These are phyloP conservation scores for Syncephalastrum sp. DNA, from an alignment of 371 early-diverging fungal species.

Conservation along the genomic window DNA sequence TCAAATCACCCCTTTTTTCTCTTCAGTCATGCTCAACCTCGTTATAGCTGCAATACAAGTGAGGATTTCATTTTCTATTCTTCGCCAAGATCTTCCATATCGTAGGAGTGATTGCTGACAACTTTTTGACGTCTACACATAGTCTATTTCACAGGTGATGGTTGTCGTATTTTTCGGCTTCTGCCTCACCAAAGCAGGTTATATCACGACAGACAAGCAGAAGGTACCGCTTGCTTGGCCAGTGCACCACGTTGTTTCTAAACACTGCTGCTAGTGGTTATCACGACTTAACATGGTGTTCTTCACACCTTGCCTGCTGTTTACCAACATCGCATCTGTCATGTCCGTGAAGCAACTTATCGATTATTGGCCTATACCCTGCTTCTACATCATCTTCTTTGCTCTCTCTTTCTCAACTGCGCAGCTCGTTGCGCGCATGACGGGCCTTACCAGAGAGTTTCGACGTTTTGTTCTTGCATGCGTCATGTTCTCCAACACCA, in stretches of 20 bases:
- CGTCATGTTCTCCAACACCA: conserved; percentile 71
- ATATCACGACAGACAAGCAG: conserved; percentile 50
- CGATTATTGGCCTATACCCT: conserved; percentile 73
- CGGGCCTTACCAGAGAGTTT: conserved; percentile 50
- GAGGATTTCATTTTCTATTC: background rate
- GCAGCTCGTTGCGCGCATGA: conserved; percentile 34
- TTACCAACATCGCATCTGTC: conserved; percentile 65
- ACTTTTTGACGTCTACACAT: background rate
- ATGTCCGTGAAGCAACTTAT: conserved; percentile 58
- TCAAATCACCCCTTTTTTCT: background rate
- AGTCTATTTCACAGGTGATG: conserved; percentile 65
- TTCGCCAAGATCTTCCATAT: too few species aligned
- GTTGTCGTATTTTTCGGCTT: conserved; percentile 54
- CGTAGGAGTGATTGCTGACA: background rate
- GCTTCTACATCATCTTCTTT: conserved; percentile 56
- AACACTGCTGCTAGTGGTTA: conserved; percentile 36
- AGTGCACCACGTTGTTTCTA: background rate
- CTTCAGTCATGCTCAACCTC: conserved; percentile 1
- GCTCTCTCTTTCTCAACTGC: conserved; percentile 16
- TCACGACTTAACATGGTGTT: conserved; percentile 63
- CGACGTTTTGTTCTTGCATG: conserved; percentile 65
- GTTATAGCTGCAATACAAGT: conserved; percentile 9
- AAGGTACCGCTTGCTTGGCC: conserved; percentile 37
- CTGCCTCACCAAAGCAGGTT: conserved; percentile 45
- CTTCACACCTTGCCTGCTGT: conserved; percentile 71